Base-by-base conservation (phyloP, 2,329 filamentous ascomycete species). In the Nannizziopsis arthrosporioides region DNA sequence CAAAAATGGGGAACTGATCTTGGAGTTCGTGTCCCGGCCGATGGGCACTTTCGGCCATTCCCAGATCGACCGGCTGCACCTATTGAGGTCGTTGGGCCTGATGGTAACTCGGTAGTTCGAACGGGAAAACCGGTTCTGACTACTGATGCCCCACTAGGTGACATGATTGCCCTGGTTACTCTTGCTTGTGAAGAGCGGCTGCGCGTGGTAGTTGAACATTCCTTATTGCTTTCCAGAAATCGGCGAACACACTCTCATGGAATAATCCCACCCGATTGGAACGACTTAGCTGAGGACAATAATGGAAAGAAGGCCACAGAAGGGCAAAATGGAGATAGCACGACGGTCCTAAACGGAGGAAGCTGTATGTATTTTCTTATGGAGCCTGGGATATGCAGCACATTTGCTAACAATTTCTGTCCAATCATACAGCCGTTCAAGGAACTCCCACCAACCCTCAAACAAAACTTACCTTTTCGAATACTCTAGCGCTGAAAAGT, bases 201-300 rank as follows among this genome's bases (percentile, higher is more conserved):
- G 34, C 76, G 85, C 46, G 78, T 80, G 10, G 67, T 95, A 27
- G 61, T 95, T 2, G 84, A 89, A 59, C 88, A 94, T 57, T 81
- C 86, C 9, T 77, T 81, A 47, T 74, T 75, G 8, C 68, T 94
- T 40, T 78, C 86, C 2, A 74, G 75, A 51, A 84, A 78, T 51
- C 79, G 90, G 47, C 83, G 85, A 60, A 80, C 76, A 51, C 85
- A 83, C 15, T 85, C 88, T 1, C 84, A 94, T 63, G 90, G 89
- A 1, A 70, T 81, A 30, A 73, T 94, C 5, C 85, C 87, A 2
- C 72, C 77, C 8, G 85, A 89, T 47, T 92, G 88, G 79, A 66
- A 74, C 15, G 79, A 85, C 55, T 74, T 87, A 41, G 86, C 86
- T 4, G 32, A 42, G 34, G 40, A 14, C 12, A 48, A 44, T 35